Base-by-base conservation (phyloP, 1,139 yeast genomes). In the Yamadazyma blattariae region DNA sequence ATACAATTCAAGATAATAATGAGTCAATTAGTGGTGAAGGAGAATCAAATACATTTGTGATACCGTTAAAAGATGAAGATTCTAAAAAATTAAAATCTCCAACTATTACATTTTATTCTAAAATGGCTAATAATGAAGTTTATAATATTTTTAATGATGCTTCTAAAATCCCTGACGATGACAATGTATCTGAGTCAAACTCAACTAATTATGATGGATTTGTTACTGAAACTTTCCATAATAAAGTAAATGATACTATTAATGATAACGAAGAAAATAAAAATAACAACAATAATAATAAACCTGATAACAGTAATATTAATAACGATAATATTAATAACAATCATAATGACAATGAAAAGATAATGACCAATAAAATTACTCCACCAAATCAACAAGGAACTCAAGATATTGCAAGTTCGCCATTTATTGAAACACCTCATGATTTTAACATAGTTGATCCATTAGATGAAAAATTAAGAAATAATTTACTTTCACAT, bases 31-130 rank as follows among this genome's bases (percentile, higher is more conserved):
- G 29, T 9, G 28, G 17, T 18, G 10, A 31, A 11, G 29, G 25
- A 14, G 52, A 50, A 34, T 40, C 50, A 10, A 44, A 50, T 26
- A 61, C 72, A 3, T 55, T 63, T 34, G 54, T 59, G 2, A 52
- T 67, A n/a, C 71, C 71, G 0, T 45, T 67, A 22, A 55, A 58
- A 32, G 67, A 58, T 35, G 59, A 53, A 17, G 57, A 52, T 24
- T 40, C 46, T 3, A 44, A 19, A 18, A 39, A 29, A 40, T 70
- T 76, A 5, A 60, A 64, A 10, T 80, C 88, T 0, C 96, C 96
- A 1, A 88, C 96, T 0, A 73, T 85, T 48, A 88, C 96, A 0
- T 61, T 82, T 54, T 82, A 74, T 53, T 82, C 96, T 0, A 79
- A 78, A 40, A 78, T 81, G 48, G 95, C 96, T 1, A 74, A 80